Percentiles rank a stretch among this genome's conserved stretches.
Conservation (phyloP, 768 basidiomycete species). For the Suillus brevipes region DNA sequence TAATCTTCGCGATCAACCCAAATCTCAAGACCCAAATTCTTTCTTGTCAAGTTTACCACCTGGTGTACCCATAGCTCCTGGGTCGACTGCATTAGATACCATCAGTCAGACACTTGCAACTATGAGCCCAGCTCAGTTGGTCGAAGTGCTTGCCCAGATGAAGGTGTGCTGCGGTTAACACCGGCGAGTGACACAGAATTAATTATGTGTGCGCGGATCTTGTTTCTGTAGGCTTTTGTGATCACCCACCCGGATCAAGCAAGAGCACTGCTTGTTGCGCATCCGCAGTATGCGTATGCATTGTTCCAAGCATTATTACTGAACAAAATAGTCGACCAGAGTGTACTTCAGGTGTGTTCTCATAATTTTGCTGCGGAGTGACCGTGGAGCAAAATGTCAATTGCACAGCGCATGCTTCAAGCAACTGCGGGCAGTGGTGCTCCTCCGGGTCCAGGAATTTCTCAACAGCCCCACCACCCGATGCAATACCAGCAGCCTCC, state of each 20-base stretch:
- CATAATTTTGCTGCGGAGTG: constrained; percentile 10
- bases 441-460: constrained; percentile 23
- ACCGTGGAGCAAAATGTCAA: constrained; percentile 9
- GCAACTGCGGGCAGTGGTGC: constrained; percentile 35
- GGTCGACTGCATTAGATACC: constrained; percentile 70
- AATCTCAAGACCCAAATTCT: constrained; percentile 42
- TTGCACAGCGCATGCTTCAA: constrained; percentile 52
- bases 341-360: constrained; percentile 73
- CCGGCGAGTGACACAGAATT: constrained; percentile 14
- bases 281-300: constrained; percentile 95
- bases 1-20: constrained; percentile 33
- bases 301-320: constrained; percentile 92
- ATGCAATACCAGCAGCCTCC: constrained; percentile 33
- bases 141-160: constrained; percentile 97
- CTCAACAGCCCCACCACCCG: constrained; percentile 34
- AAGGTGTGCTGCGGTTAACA: constrained; percentile 62
- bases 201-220: constrained; percentile 10
- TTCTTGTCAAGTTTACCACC: constrained; percentile 71
- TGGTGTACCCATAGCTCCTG: constrained; percentile 73
- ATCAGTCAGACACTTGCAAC: constrained; percentile 85
- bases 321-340: constrained; percentile 90
- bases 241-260: constrained; percentile 92
- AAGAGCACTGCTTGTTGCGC: constrained; percentile 67
- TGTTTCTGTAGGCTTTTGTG: constrained; percentile 72
- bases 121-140: constrained; percentile 79